phyloP scores from a whole-genome alignment of 2,329 filamentous ascomycete species.

The Coniella vitis region DNA sequence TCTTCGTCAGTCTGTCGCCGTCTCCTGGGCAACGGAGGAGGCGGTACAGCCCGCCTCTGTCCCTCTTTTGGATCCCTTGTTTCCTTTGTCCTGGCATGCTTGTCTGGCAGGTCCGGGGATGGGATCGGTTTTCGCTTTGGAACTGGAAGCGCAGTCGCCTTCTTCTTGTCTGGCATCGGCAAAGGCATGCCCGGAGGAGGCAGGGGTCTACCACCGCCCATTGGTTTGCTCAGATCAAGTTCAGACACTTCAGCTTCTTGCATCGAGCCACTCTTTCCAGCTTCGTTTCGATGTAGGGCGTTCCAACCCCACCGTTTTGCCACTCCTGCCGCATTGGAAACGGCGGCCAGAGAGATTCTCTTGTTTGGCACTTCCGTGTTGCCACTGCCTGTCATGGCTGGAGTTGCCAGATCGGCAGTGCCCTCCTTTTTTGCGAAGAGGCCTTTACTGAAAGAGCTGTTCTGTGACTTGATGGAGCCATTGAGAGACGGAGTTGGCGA shows the following conservation, averaged over 20 bases:
- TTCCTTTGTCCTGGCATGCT: slow-evolving; percentile 9
- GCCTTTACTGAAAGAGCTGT: slow-evolving; percentile 29
- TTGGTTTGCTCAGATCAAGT: slow-evolving; percentile 55
- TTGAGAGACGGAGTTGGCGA: slow-evolving; percentile 28
- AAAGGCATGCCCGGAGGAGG: slow-evolving; percentile 76
- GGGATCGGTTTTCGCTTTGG: slow-evolving; percentile 60
- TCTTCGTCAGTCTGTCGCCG: slow-evolving; percentile 31
- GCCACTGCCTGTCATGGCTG: slow-evolving; percentile 27
- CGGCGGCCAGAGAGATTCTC: slow-evolving; percentile 45
- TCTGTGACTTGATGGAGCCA: slow-evolving; percentile 34
- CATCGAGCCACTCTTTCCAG: slow-evolving; percentile 21
- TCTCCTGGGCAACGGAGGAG: slow-evolving; percentile 44
- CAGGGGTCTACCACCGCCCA: slow-evolving; percentile 75
- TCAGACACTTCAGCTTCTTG: slow-evolving; percentile 18
- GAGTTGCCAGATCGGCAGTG: slow-evolving; percentile 29
- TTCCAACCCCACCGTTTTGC: slow-evolving; percentile 55
- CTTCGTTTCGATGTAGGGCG: slow-evolving; percentile 41
- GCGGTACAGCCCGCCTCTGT: slow-evolving; percentile 27
- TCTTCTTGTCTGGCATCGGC: slow-evolving; percentile 58
- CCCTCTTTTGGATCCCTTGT: slow-evolving; percentile 1
- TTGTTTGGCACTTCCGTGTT: slow-evolving; percentile 29
- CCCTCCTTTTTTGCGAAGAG: slow-evolving; percentile 35
- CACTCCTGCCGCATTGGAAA: slow-evolving; percentile 48
- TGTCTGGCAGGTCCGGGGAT: slow-evolving; percentile 26
- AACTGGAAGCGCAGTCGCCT: slow-evolving; percentile 48